Evolutionary conservation across 495 filamentous ascomycete species (phyloP).

Genomic region (Hypomontagnella monticulosa): DNA sequence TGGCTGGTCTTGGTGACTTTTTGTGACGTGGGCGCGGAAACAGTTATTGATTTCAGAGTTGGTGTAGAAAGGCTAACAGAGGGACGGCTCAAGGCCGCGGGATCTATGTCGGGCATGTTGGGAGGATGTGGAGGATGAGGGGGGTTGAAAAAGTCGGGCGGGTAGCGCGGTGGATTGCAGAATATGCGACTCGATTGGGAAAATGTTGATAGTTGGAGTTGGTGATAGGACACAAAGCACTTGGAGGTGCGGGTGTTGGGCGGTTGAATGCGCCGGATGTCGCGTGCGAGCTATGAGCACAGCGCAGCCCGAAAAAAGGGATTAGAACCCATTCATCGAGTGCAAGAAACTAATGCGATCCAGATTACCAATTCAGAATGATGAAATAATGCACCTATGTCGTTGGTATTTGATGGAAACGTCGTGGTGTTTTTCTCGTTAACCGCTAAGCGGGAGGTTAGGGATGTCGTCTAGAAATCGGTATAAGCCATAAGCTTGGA

Average conservation of each 20-base stretch:
- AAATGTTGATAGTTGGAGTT: slow-evolving; percentile 31
- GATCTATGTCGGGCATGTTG: slow-evolving; percentile 84
- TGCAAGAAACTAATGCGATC: slow-evolving; percentile 53
- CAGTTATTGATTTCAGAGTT: slow-evolving; percentile 68
- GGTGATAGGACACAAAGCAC: slow-evolving; percentile 25
- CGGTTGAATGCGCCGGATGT: slow-evolving; percentile 40
- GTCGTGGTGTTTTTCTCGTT: slow-evolving; percentile 3
- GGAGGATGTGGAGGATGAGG: background rate
- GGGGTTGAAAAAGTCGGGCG: slow-evolving; percentile 2
- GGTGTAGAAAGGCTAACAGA: slow-evolving; percentile 69
- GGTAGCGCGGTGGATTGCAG: slow-evolving; percentile 13
- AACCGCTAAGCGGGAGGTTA: slow-evolving; percentile 33
- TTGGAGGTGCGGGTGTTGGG: slow-evolving; percentile 31
- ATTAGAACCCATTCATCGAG: slow-evolving; percentile 41
- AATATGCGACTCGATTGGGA: slow-evolving; percentile 11
- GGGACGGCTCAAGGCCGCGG: slow-evolving; percentile 79
- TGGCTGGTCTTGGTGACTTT: slow-evolving; percentile 73
- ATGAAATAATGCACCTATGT: slow-evolving; percentile 48
- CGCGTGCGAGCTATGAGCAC: slow-evolving; percentile 55
- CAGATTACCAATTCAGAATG: slow-evolving; percentile 42
- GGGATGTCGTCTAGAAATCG: slow-evolving; percentile 29
- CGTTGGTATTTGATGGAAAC: slow-evolving; percentile 41
- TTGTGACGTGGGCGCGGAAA: slow-evolving; percentile 64
- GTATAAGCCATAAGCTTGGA: slow-evolving; percentile 9
- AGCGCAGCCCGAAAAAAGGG: slow-evolving; percentile 54